A percentile compares a stretch with the other conserved stretches of the same genome.
These are phyloP conservation scores for Pichia sp. DNA, from an alignment of 1,139 yeast species.

Conservation along the genomic window DNA sequence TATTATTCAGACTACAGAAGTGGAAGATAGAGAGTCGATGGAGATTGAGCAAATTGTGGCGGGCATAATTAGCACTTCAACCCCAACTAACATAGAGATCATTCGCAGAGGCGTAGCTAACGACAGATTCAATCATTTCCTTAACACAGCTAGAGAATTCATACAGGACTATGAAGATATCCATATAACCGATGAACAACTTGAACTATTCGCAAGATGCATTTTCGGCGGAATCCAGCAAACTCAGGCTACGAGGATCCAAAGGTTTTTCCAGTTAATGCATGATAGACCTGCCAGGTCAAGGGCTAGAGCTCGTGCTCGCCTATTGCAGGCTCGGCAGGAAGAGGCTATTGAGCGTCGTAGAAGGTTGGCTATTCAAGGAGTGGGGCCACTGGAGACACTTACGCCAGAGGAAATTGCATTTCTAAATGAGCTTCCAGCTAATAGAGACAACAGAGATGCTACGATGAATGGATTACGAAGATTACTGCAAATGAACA, in stretches of 20 bases:
- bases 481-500: too few species aligned
- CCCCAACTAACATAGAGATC: constrained; percentile 10
- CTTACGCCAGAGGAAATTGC: too few species aligned
- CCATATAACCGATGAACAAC: constrained; percentile 18
- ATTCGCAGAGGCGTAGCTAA: constrained; percentile 14
- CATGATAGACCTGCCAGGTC: constrained; percentile 17
- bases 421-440: too few species aligned
- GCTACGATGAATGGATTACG: too few species aligned
- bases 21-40: constrained; percentile 25
- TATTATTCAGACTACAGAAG: constrained; percentile 25
- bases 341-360: constrained; percentile 1
- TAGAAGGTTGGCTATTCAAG: too few species aligned
- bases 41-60: constrained; percentile 25
- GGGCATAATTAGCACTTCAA: constrained; percentile 20
- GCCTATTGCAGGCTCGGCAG: background rate
- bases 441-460: too few species aligned
- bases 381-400: too few species aligned
- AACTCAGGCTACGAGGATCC: constrained; percentile 24
- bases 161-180: constrained; percentile 23
- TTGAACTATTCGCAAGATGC: constrained; percentile 23
- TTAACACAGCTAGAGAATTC: constrained; percentile 23
- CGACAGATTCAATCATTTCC: constrained; percentile 22
- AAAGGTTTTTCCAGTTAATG: constrained; percentile 25
- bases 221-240: constrained; percentile 24
- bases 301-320: constrained; percentile 10